phyloP scores from a whole-genome alignment of 805 yeast species.

The Yamadazyma endophytica region DNA sequence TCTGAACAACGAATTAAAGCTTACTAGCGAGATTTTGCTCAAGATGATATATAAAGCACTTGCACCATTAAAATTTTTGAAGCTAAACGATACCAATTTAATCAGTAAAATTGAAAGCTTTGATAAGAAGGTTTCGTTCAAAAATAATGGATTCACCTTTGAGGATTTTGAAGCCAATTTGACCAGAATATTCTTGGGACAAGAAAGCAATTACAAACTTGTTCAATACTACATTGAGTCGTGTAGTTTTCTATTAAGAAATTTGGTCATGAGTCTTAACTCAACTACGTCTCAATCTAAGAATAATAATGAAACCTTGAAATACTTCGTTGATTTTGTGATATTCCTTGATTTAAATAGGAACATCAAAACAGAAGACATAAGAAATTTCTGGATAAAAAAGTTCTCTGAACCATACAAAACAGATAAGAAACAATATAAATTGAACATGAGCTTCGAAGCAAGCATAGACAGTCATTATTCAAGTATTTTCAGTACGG shows the following conservation, averaged over 20 bases:
- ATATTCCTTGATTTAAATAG: conserved; percentile 15
- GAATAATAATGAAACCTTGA: conserved; percentile 22
- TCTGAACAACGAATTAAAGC: conserved; percentile 14
- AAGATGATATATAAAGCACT: conserved; percentile 16
- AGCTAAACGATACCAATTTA: conserved; percentile 1
- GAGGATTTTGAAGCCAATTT: conserved; percentile 10
- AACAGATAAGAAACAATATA: background rate
- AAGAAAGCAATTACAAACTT: conserved; percentile 3
- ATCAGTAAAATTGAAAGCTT: background rate
- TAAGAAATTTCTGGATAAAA: conserved; percentile 21
- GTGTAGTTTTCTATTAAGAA: conserved; percentile 1
- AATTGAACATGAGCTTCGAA: conserved; percentile 9
- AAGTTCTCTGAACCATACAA: conserved; percentile 6
- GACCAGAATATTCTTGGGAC: conserved; percentile 9
- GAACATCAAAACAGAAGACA: conserved; percentile 13
- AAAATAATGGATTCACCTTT: conserved; percentile 3
- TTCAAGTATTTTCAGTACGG: conserved; percentile 21
- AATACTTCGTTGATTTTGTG: conserved; percentile 19
- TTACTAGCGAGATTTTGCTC: conserved; percentile 19
- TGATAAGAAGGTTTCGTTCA: background rate
- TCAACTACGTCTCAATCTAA: conserved; percentile 5
- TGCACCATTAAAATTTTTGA: background rate
- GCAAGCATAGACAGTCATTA: conserved; percentile 22
- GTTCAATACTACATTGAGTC: conserved; percentile 5
- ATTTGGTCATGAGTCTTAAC: conserved; percentile 4